Percentiles rank a stretch among this genome's conserved stretches.
phyloP scores from a whole-genome alignment of 202 grass and related monocot species.

The Cymbopogon flexuosus region DNA sequence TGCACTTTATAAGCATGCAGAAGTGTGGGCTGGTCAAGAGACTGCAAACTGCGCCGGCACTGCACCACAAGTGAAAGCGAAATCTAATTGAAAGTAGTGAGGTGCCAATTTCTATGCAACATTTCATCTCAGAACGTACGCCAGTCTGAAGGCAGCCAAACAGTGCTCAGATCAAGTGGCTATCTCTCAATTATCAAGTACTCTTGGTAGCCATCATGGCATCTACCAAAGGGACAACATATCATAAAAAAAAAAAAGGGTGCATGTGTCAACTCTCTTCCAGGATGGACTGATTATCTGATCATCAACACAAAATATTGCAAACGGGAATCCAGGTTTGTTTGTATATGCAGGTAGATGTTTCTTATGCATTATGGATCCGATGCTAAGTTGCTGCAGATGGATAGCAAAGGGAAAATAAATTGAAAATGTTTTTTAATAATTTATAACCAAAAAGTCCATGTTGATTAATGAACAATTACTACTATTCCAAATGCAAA shows the following conservation, averaged over 20 bases:
- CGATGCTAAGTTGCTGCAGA: background rate
- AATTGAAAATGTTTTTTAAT: background rate
- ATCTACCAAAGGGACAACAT: constrained; percentile 34
- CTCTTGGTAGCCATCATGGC: constrained; percentile 35
- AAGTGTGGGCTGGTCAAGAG: constrained; percentile 30
- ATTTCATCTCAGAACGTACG: constrained; percentile 11
- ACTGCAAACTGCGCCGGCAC: constrained; percentile 21
- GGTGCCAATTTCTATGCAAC: constrained; percentile 10
- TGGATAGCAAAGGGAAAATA: background rate
- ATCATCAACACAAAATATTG: constrained; percentile 19
- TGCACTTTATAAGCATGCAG: constrained; percentile 55
- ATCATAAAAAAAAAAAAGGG: background rate
- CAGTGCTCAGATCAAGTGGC: background rate
- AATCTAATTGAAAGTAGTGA: constrained; percentile 30
- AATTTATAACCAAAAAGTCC: background rate
- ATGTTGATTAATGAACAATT: background rate
- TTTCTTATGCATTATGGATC: background rate
- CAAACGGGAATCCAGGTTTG: constrained; percentile 30
- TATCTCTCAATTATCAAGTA: constrained; percentile 6
- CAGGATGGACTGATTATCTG: constrained; percentile 23
- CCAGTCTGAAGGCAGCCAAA: constrained; percentile 22
- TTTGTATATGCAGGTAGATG: constrained; percentile 17
- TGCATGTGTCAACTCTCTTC: constrained; percentile 19
- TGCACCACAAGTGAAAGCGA: constrained; percentile 37
- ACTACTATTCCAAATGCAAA: background rate